Evolutionary conservation across 2,329 filamentous ascomycete genomes (phyloP), one percentile per base, ranked within the genome.

Genomic region (Fusarium globosum): DNA sequence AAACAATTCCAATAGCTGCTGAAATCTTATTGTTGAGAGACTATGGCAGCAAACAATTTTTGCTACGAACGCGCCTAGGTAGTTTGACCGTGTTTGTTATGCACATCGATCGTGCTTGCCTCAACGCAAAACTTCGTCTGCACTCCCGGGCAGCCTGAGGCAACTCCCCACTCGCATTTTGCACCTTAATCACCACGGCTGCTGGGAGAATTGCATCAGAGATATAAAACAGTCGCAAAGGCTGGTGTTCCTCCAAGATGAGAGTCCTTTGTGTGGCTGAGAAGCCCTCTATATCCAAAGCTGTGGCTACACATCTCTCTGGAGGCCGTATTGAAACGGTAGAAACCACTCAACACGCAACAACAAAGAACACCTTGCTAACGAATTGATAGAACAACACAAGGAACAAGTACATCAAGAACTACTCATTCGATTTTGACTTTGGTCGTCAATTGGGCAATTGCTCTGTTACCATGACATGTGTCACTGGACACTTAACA

Each of bases 281-380:
- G 76, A 89, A 99, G 87, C 95, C 95, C 41, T 97, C 96, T 46
- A 98, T 99, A 72, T 94, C 96, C 65, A 98, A 96, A 83, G 95
- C 96, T 42, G 96, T 99, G 56, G 94, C 96, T 43, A 90, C 91
- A 65, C 96, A 98, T 85, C 88, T 99, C 35, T 93, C 93, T 38
- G 96, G 96, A 56, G 94, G 94, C 53, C 85, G 85, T 23, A 87
- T 91, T 66, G 88, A 90, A 81, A 91, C 90, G 61, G 94, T 97
- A 83, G 82, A 91, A 65, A 28, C 10, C 23, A n/a, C 21, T 23
- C 41, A 23, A 11, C 33, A 20, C 20, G 15, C 13, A n/a, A 7
- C 16, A 12, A 41, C 14, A 26, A 26, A 48, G 46, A 30, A 30
- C 21, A 20, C 69, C 62, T 33, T 62, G 39, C 76, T 83, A 60